Conservation (phyloP, 352 stramenopile genomes). For the Phytopythium litorale region DNA sequence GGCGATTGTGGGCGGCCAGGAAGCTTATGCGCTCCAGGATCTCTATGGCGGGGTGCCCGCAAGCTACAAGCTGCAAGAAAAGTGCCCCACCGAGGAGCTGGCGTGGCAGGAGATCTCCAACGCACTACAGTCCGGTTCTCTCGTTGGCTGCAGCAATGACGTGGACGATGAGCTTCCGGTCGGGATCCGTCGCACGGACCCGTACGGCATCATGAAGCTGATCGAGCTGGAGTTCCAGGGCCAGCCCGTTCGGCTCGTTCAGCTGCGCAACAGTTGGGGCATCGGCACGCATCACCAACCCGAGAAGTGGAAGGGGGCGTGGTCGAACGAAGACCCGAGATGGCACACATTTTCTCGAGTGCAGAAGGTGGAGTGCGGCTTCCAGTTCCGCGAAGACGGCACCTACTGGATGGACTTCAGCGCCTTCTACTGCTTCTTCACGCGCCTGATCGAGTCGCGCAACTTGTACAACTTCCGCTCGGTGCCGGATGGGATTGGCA, state of each 20-base stretch:
- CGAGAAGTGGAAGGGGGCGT: conserved; percentile 67
- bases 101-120: conserved; percentile 49
- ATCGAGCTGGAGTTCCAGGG: conserved; percentile 69
- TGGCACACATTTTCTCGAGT: conserved; percentile 70
- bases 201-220: conserved; percentile 74
- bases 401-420: conserved; percentile 85
- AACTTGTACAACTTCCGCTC: conserved; percentile 86
- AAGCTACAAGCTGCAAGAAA: conserved; percentile 68
- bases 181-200: conserved; percentile 60
- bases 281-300: conserved; percentile 51
- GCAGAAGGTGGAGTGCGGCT: conserved; percentile 73
- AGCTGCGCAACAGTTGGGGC: conserved; percentile 82
- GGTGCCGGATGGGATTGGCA: conserved; percentile 54
- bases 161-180: conserved; percentile 54
- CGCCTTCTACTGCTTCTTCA: conserved; percentile 80
- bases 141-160: conserved; percentile 70
- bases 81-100: conserved; percentile 44
- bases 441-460: conserved; percentile 64
- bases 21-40: conserved; percentile 72
- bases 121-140: conserved; percentile 51
- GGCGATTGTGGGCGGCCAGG: conserved; percentile 84
- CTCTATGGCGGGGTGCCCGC: conserved; percentile 67
- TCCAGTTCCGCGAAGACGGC: conserved; percentile 75
- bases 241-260: conserved; percentile 48
- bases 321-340: conserved; percentile 63